Evolutionary conservation across 208 protist genomes (phyloP).

Genomic region (Leishmania lainsoni): DNA sequence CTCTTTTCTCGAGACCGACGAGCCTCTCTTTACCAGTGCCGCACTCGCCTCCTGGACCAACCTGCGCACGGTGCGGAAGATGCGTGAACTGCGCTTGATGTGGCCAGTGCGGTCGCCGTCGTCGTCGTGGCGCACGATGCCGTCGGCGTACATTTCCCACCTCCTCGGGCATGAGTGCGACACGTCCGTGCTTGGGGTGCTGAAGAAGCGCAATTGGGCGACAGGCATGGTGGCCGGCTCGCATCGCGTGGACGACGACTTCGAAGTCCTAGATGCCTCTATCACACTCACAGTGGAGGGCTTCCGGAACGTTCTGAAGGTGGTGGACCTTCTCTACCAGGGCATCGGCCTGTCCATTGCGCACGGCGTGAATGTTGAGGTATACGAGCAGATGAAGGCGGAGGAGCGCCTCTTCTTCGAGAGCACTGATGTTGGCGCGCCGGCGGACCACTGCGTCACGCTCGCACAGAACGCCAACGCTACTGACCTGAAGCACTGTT

Average conservation of each 20-base stretch:
- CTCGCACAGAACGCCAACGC: slow-evolving; percentile 48
- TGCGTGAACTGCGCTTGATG: slow-evolving; percentile 47
- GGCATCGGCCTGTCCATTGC: slow-evolving; percentile 53
- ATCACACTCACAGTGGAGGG: slow-evolving; percentile 66
- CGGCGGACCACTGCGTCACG: slow-evolving; percentile 45
- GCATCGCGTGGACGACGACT: slow-evolving; percentile 64
- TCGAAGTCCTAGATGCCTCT: slow-evolving; percentile 43
- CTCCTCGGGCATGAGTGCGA: slow-evolving; percentile 94
- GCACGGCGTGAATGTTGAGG: slow-evolving; percentile 47
- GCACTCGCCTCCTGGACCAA: slow-evolving; percentile 52
- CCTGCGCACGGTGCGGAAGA: slow-evolving; percentile 63
- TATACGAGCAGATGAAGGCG: slow-evolving; percentile 68
- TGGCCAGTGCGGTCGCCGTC: slow-evolving; percentile 58
- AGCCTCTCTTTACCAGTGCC: slow-evolving; percentile 29
- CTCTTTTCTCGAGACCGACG: slow-evolving; percentile 28
- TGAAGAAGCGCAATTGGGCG: slow-evolving; percentile 75
- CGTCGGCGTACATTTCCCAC: slow-evolving; percentile 81
- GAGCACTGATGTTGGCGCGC: slow-evolving; percentile 37
- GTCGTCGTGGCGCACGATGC: slow-evolving; percentile 58
- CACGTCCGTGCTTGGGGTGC: slow-evolving; percentile 82
- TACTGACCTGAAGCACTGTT: slow-evolving; percentile 55
- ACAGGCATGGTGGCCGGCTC: slow-evolving; percentile 73
- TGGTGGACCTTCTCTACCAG: slow-evolving; percentile 66
- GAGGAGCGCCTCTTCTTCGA: slow-evolving; percentile 63
- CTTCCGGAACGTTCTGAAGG: slow-evolving; percentile 47